Conservation (phyloP, 1,139 yeast species). For the Saccharomyces hybrid region DNA sequence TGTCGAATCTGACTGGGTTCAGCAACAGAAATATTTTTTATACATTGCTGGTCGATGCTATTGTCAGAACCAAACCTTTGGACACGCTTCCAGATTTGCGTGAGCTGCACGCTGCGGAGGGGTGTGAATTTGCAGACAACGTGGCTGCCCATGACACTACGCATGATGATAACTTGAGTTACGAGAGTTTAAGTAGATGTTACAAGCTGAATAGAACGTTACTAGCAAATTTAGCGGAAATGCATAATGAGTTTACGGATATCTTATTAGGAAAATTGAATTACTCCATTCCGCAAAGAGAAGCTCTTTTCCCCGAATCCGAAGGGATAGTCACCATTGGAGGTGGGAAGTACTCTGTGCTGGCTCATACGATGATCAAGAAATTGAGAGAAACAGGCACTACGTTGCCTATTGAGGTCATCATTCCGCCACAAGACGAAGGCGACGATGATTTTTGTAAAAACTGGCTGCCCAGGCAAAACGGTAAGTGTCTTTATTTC, state of each 20-base stretch:
- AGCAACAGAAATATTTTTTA: neutral
- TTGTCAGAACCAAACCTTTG: neutral
- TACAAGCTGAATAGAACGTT: neutral
- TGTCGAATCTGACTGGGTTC: neutral
- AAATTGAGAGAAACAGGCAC: constrained; percentile 48
- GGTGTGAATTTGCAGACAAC: neutral
- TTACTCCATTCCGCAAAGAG: neutral
- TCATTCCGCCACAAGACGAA: constrained; percentile 46
- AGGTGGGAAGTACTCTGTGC: constrained; percentile 52
- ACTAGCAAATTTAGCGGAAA: neutral
- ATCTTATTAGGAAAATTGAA: neutral
- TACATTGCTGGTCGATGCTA: neutral
- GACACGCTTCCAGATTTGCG: neutral
- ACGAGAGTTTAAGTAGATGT: neutral
- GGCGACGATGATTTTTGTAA: constrained; percentile 50
- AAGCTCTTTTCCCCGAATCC: neutral
- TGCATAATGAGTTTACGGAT: neutral
- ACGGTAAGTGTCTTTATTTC: constrained; percentile 49
- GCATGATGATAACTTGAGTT: neutral
- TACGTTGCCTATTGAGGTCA: constrained; percentile 50
- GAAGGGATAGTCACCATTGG: constrained; percentile 57
- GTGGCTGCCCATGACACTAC: neutral
- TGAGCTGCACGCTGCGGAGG: neutral
- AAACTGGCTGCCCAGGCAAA: constrained; percentile 40
- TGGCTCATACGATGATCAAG: constrained; percentile 48